These are phyloP conservation scores for Microcyclospora tardicrescens DNA, from an alignment of 2,329 filamentous ascomycete species.

Conservation along the genomic window DNA sequence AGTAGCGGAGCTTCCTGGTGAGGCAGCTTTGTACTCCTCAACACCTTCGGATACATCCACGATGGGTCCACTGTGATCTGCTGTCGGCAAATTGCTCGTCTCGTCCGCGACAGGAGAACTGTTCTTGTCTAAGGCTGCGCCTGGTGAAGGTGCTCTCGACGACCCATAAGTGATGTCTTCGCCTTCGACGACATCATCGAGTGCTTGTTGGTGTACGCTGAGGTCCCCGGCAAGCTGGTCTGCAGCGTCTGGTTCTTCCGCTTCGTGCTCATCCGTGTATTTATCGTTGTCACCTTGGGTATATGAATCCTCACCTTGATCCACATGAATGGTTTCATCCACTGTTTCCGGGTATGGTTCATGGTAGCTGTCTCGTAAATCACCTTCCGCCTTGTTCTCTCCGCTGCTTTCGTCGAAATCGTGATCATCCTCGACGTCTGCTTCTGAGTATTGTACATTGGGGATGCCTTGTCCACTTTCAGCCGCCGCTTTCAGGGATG, in stretches of 20 bases:
- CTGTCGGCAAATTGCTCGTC: too few species aligned
- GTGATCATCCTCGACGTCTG: slow-evolving; percentile 2
- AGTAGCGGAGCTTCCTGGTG: slow-evolving; percentile 14
- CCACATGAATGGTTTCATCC: slow-evolving; percentile 3
- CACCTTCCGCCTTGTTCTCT: slow-evolving; percentile 1
- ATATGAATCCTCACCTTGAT: slow-evolving; percentile 3
- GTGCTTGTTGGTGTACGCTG: slow-evolving; percentile 1
- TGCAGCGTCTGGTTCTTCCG: slow-evolving; percentile 2
- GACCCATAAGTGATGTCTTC: neutral
- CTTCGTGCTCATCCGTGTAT: slow-evolving; percentile 3
- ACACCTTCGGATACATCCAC: too few species aligned
- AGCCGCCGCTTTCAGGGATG: slow-evolving; percentile 39
- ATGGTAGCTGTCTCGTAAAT: neutral
- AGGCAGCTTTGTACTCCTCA: slow-evolving; percentile 3
- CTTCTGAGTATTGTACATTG: slow-evolving; percentile 7
- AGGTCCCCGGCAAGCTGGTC: neutral
- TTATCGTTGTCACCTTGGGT: slow-evolving; percentile 8
- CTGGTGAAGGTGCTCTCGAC: too few species aligned
- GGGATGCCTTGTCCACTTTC: slow-evolving; percentile 46
- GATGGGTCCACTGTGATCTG: too few species aligned
- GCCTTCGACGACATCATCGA: slow-evolving; percentile 5
- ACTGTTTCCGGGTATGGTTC: slow-evolving; percentile 4
- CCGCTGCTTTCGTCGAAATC: neutral
- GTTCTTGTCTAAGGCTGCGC: too few species aligned
- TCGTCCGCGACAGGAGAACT: too few species aligned